A percentile compares a stretch with the other conserved stretches of the same genome.
Conservation (phyloP, 164 flowering plant species). For the Kingdonia uniflora region DNA sequence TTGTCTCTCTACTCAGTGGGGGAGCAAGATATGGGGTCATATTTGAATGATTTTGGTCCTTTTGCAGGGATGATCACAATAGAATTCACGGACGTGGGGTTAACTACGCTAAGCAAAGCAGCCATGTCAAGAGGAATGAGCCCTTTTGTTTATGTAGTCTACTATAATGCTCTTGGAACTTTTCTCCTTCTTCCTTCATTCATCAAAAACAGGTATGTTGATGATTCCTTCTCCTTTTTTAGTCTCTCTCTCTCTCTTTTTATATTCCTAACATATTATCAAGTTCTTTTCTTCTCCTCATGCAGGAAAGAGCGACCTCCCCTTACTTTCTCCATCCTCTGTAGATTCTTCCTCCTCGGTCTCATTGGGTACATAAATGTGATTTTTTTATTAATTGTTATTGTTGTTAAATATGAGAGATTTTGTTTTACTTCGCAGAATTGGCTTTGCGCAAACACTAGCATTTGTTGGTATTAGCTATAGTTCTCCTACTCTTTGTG, state of each 20-base stretch:
- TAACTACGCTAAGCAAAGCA: slow-evolving; percentile 8
- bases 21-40: too few species aligned
- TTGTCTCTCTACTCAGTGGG: too few species aligned
- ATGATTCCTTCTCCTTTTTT: not conserved
- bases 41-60: not conserved
- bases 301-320: slow-evolving; percentile 10
- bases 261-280: too few species aligned
- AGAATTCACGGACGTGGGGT: not conserved
- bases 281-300: not conserved
- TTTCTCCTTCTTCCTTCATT: slow-evolving; percentile 5
- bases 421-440: not conserved
- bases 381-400: not conserved
- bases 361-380: slow-evolving; percentile 24
- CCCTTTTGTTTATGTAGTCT: slow-evolving; percentile 6
- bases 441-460: not conserved
- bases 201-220: slow-evolving; percentile 1
- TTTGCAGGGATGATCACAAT: slow-evolving; percentile 7
- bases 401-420: not conserved
- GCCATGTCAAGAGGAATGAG: slow-evolving; percentile 9
- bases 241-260: not conserved
- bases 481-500: not conserved
- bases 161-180: slow-evolving; percentile 5
- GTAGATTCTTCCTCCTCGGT: slow-evolving; percentile 29
- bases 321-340: slow-evolving; percentile 19
- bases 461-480: not conserved